phyloP scores from a whole-genome alignment of 2,329 filamentous ascomycete genomes.

The Chrysoporthe cubensis region DNA sequence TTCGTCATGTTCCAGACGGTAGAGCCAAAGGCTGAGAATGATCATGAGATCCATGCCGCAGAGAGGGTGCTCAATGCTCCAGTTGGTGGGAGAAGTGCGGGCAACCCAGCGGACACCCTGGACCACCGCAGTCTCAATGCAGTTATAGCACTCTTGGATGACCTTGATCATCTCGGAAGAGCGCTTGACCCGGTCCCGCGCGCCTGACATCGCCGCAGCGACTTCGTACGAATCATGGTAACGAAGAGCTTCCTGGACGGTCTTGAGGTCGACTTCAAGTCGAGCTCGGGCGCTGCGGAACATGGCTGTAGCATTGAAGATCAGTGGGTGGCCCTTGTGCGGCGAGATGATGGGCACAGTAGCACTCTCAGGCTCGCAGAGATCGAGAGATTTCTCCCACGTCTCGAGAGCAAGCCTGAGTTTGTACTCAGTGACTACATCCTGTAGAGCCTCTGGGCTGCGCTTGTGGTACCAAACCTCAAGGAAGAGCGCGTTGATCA shows the following conservation, averaged over 20 bases:
- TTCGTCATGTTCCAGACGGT: conserved; percentile 98
- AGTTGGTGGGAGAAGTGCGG: conserved; percentile 96
- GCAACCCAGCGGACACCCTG: conserved; percentile 98
- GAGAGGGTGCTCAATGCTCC: conserved; percentile 97
- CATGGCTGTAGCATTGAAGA: conserved; percentile 98
- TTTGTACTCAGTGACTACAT: conserved; percentile 98
- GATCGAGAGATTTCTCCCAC: conserved; percentile 96
- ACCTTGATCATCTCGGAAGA: conserved; percentile 98
- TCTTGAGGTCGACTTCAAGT: conserved; percentile 92
- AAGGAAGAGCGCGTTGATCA: conserved; percentile 98
- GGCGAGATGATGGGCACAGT: conserved; percentile 89
- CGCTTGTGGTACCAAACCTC: conserved; percentile 99
- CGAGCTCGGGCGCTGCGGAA: conserved; percentile 92
- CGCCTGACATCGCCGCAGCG: conserved; percentile 92
- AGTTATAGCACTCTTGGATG: conserved; percentile 96
- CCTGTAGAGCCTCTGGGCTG: conserved; percentile 94
- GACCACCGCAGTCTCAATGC: conserved; percentile 91
- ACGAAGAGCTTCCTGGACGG: conserved; percentile 91
- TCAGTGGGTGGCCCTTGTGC: conserved; percentile 92
- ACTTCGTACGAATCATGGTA: conserved; percentile 98
- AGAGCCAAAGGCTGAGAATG: conserved; percentile 96
- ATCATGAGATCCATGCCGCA: conserved; percentile 98
- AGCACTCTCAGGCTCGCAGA: conserved; percentile 89
- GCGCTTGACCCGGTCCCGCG: conserved; percentile 90
- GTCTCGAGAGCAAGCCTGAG: conserved; percentile 92